Conservation (phyloP, 2,329 filamentous ascomycete species). For the Cytospora schulzeri region DNA sequence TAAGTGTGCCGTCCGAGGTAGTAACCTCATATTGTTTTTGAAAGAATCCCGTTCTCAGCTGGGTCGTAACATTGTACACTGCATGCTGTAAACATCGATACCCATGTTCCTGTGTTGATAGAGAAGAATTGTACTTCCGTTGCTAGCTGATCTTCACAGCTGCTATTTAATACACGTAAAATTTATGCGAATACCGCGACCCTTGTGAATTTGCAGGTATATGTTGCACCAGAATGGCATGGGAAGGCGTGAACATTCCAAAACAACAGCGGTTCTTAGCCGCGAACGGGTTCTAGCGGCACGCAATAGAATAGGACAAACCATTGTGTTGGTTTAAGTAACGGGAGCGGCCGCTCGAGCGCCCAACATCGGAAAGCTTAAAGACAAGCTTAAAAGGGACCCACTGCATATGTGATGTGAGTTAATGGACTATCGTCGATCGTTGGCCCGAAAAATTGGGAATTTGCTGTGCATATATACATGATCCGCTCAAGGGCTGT, state of each 20-base stretch:
- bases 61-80: background rate
- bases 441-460: background rate
- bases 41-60: background rate
- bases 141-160: background rate
- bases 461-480: too few species aligned
- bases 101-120: constrained; percentile 9
- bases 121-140: background rate
- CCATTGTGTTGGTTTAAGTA: constrained; percentile 4
- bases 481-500: background rate
- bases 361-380: background rate
- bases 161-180: background rate
- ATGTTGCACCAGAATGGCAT: too few species aligned
- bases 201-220: too few species aligned
- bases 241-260: background rate
- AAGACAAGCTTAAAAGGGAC: background rate
- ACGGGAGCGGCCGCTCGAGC: background rate
- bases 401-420: background rate
- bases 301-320: background rate
- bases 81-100: constrained; percentile 18
- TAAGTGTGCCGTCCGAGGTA: background rate
- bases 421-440: background rate
- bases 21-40: background rate
- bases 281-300: background rate
- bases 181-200: background rate
- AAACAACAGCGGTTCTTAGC: background rate